These are phyloP conservation scores for Aspergillus texensis DNA, from an alignment of 2,329 filamentous ascomycete genomes.

Conservation along the genomic window DNA sequence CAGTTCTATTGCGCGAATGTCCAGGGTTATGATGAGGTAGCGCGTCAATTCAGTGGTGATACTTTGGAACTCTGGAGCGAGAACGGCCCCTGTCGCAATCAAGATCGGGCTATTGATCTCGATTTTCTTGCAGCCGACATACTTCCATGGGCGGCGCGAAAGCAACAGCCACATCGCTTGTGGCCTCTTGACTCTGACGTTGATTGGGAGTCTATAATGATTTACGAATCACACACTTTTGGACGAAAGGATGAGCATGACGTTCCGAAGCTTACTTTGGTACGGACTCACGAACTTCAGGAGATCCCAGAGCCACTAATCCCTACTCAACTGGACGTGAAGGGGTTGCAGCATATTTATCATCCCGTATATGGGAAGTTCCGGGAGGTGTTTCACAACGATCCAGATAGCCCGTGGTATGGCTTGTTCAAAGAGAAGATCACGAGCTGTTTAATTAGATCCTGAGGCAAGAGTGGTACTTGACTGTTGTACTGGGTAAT, in stretches of 20 bases:
- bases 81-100: constrained; percentile 1
- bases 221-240: neutral
- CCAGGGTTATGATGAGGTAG: neutral
- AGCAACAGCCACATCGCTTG: neutral
- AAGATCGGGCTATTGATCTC: neutral
- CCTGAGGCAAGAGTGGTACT: neutral
- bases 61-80: neutral
- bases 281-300: neutral
- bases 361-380: neutral
- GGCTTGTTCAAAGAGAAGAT: neutral
- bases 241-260: neutral
- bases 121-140: constrained; percentile 1
- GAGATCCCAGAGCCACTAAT: neutral
- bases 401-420: neutral
- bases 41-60: neutral
- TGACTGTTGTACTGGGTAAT: neutral
- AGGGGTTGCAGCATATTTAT: neutral
- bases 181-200: neutral
- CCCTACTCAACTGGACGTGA: neutral
- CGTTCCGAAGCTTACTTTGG: neutral
- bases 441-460: neutral
- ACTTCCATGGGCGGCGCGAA: neutral
- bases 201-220: constrained; percentile 18
- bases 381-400: neutral
- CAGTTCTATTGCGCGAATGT: constrained; percentile 10